phyloP scores from a whole-genome alignment of 306 rosid genomes.

The Cicer pinnatifidum region DNA sequence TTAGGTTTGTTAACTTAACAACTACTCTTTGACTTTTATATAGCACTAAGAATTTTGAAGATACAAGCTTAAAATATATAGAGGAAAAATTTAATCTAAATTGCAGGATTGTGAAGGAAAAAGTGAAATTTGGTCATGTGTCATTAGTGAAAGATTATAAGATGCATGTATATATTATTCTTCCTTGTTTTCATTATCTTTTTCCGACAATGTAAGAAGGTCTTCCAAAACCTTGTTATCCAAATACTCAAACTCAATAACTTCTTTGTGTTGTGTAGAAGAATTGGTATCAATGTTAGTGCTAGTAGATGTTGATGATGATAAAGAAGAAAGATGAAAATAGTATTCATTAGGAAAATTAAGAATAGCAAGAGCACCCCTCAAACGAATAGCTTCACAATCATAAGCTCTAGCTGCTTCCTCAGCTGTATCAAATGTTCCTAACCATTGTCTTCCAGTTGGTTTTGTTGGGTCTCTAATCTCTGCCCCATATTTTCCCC shows the following conservation, averaged over 20 bases:
- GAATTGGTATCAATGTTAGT: slow-evolving; percentile 27
- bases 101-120: not conserved
- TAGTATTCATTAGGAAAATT: slow-evolving; percentile 40
- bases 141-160: not conserved
- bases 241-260: slow-evolving; percentile 50
- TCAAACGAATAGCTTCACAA: slow-evolving; percentile 65
- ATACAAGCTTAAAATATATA: not conserved
- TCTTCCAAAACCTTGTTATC: slow-evolving; percentile 54
- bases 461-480: slow-evolving; percentile 67
- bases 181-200: slow-evolving; percentile 17
- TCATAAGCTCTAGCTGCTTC: slow-evolving; percentile 83
- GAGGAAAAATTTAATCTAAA: not conserved
- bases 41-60: no score
- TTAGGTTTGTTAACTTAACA: no score
- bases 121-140: not conserved
- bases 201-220: slow-evolving; percentile 31
- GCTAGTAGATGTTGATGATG: slow-evolving; percentile 8
- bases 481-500: slow-evolving; percentile 81
- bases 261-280: slow-evolving; percentile 29
- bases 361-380: slow-evolving; percentile 65
- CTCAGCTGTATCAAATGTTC: slow-evolving; percentile 74
- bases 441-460: slow-evolving; percentile 67
- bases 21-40: no score
- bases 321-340: slow-evolving; percentile 47
- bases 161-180: not conserved